phyloP scores from a whole-genome alignment of 768 basidiomycete genomes.

The Suillus paluster region DNA sequence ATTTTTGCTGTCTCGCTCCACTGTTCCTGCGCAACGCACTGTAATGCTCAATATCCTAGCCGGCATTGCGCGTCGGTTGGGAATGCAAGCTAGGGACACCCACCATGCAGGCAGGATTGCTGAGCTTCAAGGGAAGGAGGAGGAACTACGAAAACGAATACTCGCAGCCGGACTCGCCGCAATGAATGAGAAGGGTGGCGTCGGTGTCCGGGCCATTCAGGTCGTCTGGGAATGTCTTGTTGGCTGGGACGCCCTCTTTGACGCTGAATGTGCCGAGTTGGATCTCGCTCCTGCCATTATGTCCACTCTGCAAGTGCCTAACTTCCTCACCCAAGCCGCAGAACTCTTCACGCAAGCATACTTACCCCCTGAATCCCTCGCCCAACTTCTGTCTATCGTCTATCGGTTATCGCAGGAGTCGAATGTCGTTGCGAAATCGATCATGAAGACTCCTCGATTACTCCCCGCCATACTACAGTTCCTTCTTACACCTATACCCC shows the following conservation, averaged over 20 bases:
- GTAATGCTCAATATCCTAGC: conserved; percentile 78
- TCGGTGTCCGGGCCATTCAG: conserved; percentile 71
- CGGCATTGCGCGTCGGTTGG: conserved; percentile 50
- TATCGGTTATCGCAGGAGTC: conserved; percentile 65
- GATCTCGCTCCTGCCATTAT: conserved; percentile 21
- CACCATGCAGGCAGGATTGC: neutral
- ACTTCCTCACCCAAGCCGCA: conserved; percentile 56
- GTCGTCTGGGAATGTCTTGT: conserved; percentile 77
- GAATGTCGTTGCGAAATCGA: conserved; percentile 52
- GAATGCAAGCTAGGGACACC: conserved; percentile 18
- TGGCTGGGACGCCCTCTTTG: conserved; percentile 52
- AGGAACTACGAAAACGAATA: conserved; percentile 59
- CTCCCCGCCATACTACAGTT: conserved; percentile 60
- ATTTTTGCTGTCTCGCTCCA: conserved; percentile 78
- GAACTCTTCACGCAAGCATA: conserved; percentile 43
- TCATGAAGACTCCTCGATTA: conserved; percentile 56
- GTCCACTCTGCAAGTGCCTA: conserved; percentile 36
- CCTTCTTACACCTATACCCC: conserved; percentile 56
- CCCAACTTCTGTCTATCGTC: conserved; percentile 61
- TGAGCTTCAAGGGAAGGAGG: conserved; percentile 36
- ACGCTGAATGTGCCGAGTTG: conserved; percentile 50
- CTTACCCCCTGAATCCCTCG: conserved; percentile 51
- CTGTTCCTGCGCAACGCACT: conserved; percentile 81
- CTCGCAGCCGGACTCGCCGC: conserved; percentile 71
- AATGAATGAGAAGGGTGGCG: conserved; percentile 63